Percentiles rank a stretch among this genome's conserved stretches.
These are phyloP conservation scores for Xylaria nigripes DNA, from an alignment of 495 filamentous ascomycete genomes.

Conservation along the genomic window DNA sequence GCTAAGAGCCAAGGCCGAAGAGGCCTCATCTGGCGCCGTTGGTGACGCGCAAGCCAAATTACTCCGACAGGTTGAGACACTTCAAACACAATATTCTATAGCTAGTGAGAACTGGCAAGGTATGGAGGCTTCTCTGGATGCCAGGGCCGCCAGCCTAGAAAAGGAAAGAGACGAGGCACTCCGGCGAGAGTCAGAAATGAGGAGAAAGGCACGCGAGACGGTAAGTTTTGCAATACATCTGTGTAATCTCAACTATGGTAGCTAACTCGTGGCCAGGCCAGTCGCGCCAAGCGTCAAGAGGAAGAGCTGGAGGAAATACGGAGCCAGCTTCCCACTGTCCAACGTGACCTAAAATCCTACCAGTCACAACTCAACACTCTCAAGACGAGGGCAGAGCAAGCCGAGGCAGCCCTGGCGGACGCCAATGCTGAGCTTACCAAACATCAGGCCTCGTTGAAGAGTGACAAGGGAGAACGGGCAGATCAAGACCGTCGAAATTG, in stretches of 20 bases:
- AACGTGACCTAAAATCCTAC: slow-evolving; percentile 46
- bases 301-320: slow-evolving; percentile 72
- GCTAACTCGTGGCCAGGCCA: slow-evolving; percentile 44
- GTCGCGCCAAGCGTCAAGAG: slow-evolving; percentile 66
- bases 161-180: slow-evolving; percentile 80
- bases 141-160: slow-evolving; percentile 66
- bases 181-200: slow-evolving; percentile 75
- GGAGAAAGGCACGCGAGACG: slow-evolving; percentile 77
- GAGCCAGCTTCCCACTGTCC: slow-evolving; percentile 53
- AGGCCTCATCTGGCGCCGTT: slow-evolving; percentile 71
- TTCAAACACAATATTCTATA: slow-evolving; percentile 90
- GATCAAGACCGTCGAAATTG: slow-evolving; percentile 64
- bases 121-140: slow-evolving; percentile 73
- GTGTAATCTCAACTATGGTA: slow-evolving; percentile 13
- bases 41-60: slow-evolving; percentile 87
- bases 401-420: slow-evolving; percentile 53
- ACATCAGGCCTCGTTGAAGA: slow-evolving; percentile 53
- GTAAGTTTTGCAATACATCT: slow-evolving; percentile 39
- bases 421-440: slow-evolving; percentile 38
- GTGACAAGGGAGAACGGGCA: slow-evolving; percentile 61
- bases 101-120: slow-evolving; percentile 98
- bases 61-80: slow-evolving; percentile 84
- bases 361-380: slow-evolving; percentile 56
- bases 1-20: slow-evolving; percentile 76
- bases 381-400: slow-evolving; percentile 54